phyloP scores from a whole-genome alignment of 768 basidiomycete species.

The Phylloporus scabripes region DNA sequence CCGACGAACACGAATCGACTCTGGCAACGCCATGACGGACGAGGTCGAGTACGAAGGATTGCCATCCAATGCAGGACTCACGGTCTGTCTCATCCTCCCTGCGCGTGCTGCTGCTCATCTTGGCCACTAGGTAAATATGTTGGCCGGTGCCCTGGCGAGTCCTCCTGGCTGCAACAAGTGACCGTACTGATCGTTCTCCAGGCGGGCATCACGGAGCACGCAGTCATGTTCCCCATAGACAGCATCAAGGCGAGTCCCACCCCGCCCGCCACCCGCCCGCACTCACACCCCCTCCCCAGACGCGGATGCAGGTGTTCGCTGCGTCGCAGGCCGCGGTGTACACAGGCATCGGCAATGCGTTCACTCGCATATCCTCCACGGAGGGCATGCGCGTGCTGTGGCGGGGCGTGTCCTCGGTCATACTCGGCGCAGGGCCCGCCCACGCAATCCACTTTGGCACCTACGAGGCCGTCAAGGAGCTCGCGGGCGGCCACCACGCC shows the following conservation, averaged over 20 bases:
- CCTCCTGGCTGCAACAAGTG: neutral
- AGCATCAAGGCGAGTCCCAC: conserved; percentile 81
- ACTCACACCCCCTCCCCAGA: conserved; percentile 43
- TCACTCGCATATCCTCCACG: conserved; percentile 87
- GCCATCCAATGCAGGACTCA: conserved; percentile 74
- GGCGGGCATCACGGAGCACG: conserved; percentile 99
- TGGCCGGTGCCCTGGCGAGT: conserved; percentile 53
- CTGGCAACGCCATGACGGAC: conserved; percentile 27
- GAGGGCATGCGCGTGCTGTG: conserved; percentile 90
- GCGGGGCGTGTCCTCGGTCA: conserved; percentile 95
- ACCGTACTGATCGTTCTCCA: conserved; percentile 32
- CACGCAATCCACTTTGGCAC: conserved; percentile 98
- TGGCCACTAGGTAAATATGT: conserved; percentile 78
- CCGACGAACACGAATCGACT: neutral
- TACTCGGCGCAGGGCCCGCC: conserved; percentile 94
- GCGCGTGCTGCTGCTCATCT: conserved; percentile 14
- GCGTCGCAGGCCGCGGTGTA: conserved; percentile 82
- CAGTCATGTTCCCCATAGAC: conserved; percentile 97
- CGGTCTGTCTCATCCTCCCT: conserved; percentile 35
- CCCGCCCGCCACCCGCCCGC: neutral
- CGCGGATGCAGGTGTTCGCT: conserved; percentile 97
- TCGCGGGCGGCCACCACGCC: conserved; percentile 74
- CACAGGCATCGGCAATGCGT: conserved; percentile 85
- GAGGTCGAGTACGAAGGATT: conserved; percentile 62
- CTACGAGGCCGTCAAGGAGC: conserved; percentile 91